phyloP scores from a whole-genome alignment of 768 basidiomycete genomes.

The Serendipita vermifera region DNA sequence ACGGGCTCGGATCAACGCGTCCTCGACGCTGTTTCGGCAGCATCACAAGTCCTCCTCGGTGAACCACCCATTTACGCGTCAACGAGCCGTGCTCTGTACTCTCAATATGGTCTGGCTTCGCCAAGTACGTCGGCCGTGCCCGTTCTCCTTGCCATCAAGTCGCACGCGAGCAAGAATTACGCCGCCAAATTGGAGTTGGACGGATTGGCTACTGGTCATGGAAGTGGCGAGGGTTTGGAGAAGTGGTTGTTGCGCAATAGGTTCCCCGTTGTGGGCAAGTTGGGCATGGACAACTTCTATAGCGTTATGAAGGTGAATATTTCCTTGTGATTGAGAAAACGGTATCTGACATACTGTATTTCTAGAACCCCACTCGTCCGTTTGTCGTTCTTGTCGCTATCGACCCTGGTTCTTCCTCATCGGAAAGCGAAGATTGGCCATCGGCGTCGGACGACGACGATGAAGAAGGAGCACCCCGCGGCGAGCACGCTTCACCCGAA shows the following conservation, averaged over 20 bases:
- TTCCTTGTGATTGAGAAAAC: no score
- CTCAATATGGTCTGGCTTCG: slow-evolving; percentile 21
- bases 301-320: slow-evolving; percentile 60
- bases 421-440: slow-evolving; percentile 18
- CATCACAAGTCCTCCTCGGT: slow-evolving; percentile 38
- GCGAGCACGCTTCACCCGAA: slow-evolving; percentile 32
- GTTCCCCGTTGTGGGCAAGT: slow-evolving; percentile 59
- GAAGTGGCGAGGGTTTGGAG: slow-evolving; percentile 28
- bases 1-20: neutral
- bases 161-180: slow-evolving; percentile 25
- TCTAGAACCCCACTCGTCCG: slow-evolving; percentile 37
- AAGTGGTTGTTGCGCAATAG: slow-evolving; percentile 56
- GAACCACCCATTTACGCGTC: slow-evolving; percentile 37
- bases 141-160: slow-evolving; percentile 56
- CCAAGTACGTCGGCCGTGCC: slow-evolving; percentile 30
- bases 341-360: no score
- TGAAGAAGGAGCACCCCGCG: slow-evolving; percentile 36
- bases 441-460: slow-evolving; percentile 18
- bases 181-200: slow-evolving; percentile 9
- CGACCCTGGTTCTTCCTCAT: slow-evolving; percentile 21
- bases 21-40: slow-evolving; percentile 43
- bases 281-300: slow-evolving; percentile 69
- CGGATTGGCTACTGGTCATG: slow-evolving; percentile 16
- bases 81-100: slow-evolving; percentile 20
- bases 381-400: slow-evolving; percentile 62